Evolutionary conservation across 2,329 filamentous ascomycete species (phyloP).

Genomic region (Uncinocarpus reesii): DNA sequence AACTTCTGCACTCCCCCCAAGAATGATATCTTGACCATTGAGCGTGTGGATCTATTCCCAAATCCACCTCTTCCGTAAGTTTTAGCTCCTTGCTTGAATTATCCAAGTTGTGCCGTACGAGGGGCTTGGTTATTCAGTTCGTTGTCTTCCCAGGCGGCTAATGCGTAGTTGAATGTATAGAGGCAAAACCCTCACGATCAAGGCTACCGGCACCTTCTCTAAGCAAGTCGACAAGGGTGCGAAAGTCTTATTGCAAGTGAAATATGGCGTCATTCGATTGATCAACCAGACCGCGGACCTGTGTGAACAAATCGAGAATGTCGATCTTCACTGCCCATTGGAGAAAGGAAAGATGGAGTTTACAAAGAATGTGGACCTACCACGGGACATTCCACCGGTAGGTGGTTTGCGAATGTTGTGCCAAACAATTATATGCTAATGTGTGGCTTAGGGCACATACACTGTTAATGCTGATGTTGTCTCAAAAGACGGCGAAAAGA

Average conservation of each 20-base stretch:
- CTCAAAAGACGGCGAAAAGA: slow-evolving; percentile 58
- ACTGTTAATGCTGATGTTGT: slow-evolving; percentile 77
- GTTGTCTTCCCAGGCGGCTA: slow-evolving; percentile 14
- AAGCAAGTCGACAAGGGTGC: slow-evolving; percentile 66
- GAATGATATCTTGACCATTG: slow-evolving; percentile 62
- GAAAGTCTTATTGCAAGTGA: slow-evolving; percentile 73
- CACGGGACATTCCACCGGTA: slow-evolving; percentile 79
- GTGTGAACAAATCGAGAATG: slow-evolving; percentile 79
- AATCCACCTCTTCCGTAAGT: slow-evolving; percentile 82
- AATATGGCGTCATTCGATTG: slow-evolving; percentile 86
- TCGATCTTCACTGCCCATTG: slow-evolving; percentile 81
- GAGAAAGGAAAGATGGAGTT: slow-evolving; percentile 65
- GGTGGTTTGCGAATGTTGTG: slow-evolving; percentile 30
- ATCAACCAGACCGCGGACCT: slow-evolving; percentile 72
- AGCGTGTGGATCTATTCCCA: slow-evolving; percentile 67
- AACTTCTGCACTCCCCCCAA: slow-evolving; percentile 62
- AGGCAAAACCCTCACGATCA: slow-evolving; percentile 66
- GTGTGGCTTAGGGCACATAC: slow-evolving; percentile 63
- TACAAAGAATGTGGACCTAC: slow-evolving; percentile 73
- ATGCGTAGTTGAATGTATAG: slow-evolving; percentile 41
- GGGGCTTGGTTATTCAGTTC: background rate
- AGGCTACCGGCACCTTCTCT: slow-evolving; percentile 63
- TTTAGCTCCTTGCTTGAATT: slow-evolving; percentile 6
- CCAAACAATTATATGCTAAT: background rate
- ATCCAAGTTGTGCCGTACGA: background rate